phyloP scores from a whole-genome alignment of 2,329 filamentous ascomycete genomes.

The Colletotrichum tanaceti region DNA sequence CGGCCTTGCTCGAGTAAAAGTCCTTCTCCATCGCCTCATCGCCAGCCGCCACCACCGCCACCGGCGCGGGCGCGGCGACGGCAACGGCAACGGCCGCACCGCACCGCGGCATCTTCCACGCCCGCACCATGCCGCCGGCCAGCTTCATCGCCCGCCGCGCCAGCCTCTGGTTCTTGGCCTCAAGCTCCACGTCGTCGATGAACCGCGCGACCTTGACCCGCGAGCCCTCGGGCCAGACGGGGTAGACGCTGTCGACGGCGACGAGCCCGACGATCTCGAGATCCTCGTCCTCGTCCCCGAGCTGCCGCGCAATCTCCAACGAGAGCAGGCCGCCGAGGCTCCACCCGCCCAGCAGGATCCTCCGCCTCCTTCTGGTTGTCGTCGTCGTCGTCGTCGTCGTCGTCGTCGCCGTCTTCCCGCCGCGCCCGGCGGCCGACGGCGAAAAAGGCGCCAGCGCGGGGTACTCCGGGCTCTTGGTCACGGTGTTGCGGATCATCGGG shows the following conservation, averaged over 20 bases:
- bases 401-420: background rate
- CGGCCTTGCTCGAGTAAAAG: conserved; percentile 21
- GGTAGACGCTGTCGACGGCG: conserved; percentile 64
- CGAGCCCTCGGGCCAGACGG: conserved; percentile 42
- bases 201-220: conserved; percentile 32
- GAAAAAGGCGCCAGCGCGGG: conserved; percentile 33
- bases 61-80: no score
- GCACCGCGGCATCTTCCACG: conserved; percentile 56
- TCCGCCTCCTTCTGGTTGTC: conserved; percentile 28
- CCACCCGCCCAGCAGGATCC: conserved; percentile 67
- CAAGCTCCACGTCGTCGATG: conserved; percentile 45
- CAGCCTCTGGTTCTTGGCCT: conserved; percentile 51
- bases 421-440: conserved; percentile 43
- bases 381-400: no score
- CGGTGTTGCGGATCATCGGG: conserved; percentile 54
- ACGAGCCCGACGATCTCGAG: conserved; percentile 62
- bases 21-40: conserved; percentile 1
- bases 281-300: conserved; percentile 45
- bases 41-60: background rate
- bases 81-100: conserved; percentile 1
- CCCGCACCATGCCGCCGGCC: conserved; percentile 53
- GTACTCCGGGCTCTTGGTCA: conserved; percentile 43
- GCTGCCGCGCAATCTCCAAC: conserved; percentile 61
- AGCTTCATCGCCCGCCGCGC: conserved; percentile 56
- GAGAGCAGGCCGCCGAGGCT: conserved; percentile 65